A percentile compares a stretch with the other conserved stretches of the same genome.
phyloP scores from a whole-genome alignment of 345 rosid species.

The Brassica incana region DNA sequence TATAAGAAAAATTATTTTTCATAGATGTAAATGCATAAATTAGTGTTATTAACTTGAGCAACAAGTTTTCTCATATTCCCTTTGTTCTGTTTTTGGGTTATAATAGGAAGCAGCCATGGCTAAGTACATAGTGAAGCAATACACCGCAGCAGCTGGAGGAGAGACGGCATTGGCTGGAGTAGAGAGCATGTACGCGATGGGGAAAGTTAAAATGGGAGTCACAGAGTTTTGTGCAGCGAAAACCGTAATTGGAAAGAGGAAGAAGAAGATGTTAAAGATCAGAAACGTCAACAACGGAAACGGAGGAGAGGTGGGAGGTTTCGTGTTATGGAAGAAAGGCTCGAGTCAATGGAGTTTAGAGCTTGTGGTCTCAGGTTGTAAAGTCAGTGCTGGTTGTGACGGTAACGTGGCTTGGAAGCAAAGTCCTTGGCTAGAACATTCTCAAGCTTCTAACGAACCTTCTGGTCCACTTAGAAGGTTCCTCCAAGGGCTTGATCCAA shows the following conservation, averaged over 20 bases:
- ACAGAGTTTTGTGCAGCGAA: slow-evolving; percentile 40
- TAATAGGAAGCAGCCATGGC: slow-evolving; percentile 44
- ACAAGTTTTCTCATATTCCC: slow-evolving; percentile 23
- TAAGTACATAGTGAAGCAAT: slow-evolving; percentile 45
- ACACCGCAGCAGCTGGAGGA: slow-evolving; percentile 43
- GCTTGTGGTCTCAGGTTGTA: slow-evolving; percentile 81
- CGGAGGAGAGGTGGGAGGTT: slow-evolving; percentile 83
- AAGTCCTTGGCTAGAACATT: slow-evolving; percentile 82
- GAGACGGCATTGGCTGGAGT: slow-evolving; percentile 17
- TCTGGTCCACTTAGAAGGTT: slow-evolving; percentile 84
- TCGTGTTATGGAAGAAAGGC: slow-evolving; percentile 89
- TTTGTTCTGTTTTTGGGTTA: slow-evolving; percentile 10
- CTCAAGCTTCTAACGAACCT: slow-evolving; percentile 87
- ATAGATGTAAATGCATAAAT: background rate
- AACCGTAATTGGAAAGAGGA: slow-evolving; percentile 30
- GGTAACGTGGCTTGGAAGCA: slow-evolving; percentile 92
- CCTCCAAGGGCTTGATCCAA: slow-evolving; percentile 92
- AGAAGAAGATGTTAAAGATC: slow-evolving; percentile 48
- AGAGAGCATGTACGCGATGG: slow-evolving; percentile 46
- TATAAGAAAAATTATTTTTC: background rate
- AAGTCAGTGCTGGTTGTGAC: slow-evolving; percentile 93
- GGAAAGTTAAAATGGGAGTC: slow-evolving; percentile 44
- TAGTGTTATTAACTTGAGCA: background rate
- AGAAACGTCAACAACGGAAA: slow-evolving; percentile 48
- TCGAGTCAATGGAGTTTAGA: slow-evolving; percentile 89